Base-by-base conservation (phyloP, 768 basidiomycete genomes). In the Tricholoma flavovirens region DNA sequence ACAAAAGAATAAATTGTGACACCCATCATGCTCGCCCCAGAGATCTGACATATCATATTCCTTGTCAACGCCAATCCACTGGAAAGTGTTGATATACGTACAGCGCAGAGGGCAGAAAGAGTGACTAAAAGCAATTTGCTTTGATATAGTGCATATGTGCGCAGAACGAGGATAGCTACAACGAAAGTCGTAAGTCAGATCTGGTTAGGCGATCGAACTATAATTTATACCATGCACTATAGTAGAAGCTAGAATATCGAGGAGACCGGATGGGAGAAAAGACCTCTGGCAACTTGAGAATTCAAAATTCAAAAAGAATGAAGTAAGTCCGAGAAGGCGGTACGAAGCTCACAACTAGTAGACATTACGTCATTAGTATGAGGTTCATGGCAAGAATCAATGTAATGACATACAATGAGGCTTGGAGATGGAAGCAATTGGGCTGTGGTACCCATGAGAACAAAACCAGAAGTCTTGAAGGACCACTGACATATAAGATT, bases 71-170 rank as follows among this genome's bases (percentile, higher is more conserved):
- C 40, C 9, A 19, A 42, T 42, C 17, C 7, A 3, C 40, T 17
- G 1, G 17, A 42, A 17, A 6, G n/a, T 8, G 12, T 32, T 8
- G 17, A 38, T 14, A 9, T n/a, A 59, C 66, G 33, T 17, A 68
- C 67, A 21, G 59, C 21, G 29, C 60, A 62, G 19, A 65, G 40
- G 12, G 42, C 26, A 8, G 54, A 24, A 12, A 68, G 56, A 30
- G 56, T 6, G 35, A 54, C 40, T 14, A 67, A 42, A 14, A 68
- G 43, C 5, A 21, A 30, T 24, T 36, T 59, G 51, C 60, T 60
- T 35, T 63, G 64, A 54, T 67, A 68, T 32, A 68, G 49, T 3
- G 66, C 67, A 54, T 68, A 59, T 9, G 64, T 68, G n/a, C 64
- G 53, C 57, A 67, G 60, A 33, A 68, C 57, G 38, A 68, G 60